Evolutionary conservation across 495 filamentous ascomycete genomes (phyloP), one percentile per base, ranked within the genome.

Genomic region (Neurospora sp.): DNA sequence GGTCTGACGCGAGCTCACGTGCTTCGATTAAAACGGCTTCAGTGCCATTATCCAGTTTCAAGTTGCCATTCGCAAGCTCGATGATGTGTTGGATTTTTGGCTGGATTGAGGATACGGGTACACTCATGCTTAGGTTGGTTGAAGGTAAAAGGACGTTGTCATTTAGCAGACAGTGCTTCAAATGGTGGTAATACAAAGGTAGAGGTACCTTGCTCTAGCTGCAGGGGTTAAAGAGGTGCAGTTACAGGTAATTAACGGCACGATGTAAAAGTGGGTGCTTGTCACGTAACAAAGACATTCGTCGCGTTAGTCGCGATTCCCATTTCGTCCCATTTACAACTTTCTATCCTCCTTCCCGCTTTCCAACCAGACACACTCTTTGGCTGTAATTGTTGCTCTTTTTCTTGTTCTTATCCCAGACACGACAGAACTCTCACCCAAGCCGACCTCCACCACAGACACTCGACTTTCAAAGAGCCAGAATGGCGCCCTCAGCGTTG

Each of bases 401-500:
- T 61, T 61, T 35, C 20, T 66, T 35, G 53, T 18, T 14, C 12
- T 18, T 66, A 16, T 1, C 5, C 7, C 53, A 53, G 27, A 61
- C 12, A 8, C 14, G 53, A 61, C 53, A 31, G 27, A 18, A 61
- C 14, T 35, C 6, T 35, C 27, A 35, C 3, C 53, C 12, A 9
- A 37, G 22, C 27, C 53, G 53, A 9, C 53, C 53, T 66, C 5
- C 3, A 35, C 53, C 53, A 66, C 14, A 66, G 27, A 7, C 27
- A 66, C 12, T 31, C 53, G 22, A 61, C 53, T 66, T 66, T 16
- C 27, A 18, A 35, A 66, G 27, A 66, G 37, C 37, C 75, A 75
- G 66, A 74, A 85, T 86, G 84, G 79, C 83, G 41, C 77, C 80
- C 73, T 78, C 77, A 1, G 76, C 82, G 70, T 74, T 87, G n/a